Conservation (phyloP, 1,284 basidiomycete genomes). For the Volvariella volvacea region DNA sequence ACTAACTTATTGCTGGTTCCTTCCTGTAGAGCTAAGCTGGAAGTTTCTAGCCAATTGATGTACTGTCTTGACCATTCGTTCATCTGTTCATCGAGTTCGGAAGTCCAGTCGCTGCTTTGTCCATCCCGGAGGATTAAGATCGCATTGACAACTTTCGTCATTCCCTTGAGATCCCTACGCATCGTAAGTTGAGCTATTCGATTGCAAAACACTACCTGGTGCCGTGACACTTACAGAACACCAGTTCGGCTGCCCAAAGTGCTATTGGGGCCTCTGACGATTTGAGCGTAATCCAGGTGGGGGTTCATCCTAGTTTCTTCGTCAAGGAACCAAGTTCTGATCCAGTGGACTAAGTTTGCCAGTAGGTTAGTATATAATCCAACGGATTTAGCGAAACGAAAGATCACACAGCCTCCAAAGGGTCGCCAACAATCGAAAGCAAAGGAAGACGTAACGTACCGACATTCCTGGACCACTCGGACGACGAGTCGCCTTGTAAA, state of each 20-base stretch:
- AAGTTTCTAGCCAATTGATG: slow-evolving; percentile 50
- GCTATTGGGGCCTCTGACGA: slow-evolving; percentile 52
- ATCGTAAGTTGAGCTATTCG: no score
- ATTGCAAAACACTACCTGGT: no score
- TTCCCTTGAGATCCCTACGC: slow-evolving; percentile 46
- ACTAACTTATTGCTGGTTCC: slow-evolving; percentile 47
- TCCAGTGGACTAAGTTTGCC: slow-evolving; percentile 35
- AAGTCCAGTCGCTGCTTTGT: slow-evolving; percentile 49
- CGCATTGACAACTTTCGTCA: slow-evolving; percentile 55
- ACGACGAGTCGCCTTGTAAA: slow-evolving; percentile 24
- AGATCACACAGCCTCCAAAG: background rate
- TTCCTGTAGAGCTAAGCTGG: slow-evolving; percentile 42
- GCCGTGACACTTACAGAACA: slow-evolving; percentile 46
- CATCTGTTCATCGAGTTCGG: slow-evolving; percentile 43
- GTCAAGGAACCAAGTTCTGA: slow-evolving; percentile 58
- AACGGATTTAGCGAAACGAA: background rate
- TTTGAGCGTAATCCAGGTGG: slow-evolving; percentile 61
- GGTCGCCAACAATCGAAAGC: background rate
- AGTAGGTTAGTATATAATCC: no score
- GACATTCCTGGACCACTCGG: slow-evolving; percentile 22
- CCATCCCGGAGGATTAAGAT: slow-evolving; percentile 48
- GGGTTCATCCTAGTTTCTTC: slow-evolving; percentile 57
- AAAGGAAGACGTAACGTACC: slow-evolving; percentile 21
- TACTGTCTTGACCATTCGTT: slow-evolving; percentile 45
- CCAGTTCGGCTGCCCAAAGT: slow-evolving; percentile 53